phyloP scores from a whole-genome alignment of 208 protist genomes.

The Porcisia hertigi region DNA sequence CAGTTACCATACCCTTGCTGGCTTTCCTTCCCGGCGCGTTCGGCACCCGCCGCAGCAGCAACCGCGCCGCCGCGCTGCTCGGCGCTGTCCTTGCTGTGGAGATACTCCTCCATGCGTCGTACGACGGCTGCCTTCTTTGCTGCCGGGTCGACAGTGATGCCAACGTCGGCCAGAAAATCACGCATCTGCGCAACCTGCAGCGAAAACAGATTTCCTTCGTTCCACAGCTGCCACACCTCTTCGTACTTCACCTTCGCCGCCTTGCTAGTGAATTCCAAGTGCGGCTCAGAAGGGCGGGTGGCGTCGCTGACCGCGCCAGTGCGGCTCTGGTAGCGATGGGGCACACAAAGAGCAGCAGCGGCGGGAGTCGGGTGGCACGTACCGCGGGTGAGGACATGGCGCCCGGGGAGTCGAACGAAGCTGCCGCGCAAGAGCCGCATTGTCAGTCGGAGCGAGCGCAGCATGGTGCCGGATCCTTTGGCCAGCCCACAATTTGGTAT shows the following conservation, averaged over 20 bases:
- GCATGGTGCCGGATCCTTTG: neutral
- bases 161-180: slow-evolving; percentile 57
- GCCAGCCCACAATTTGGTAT: neutral
- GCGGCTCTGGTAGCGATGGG: slow-evolving; percentile 20
- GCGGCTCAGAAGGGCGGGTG: neutral
- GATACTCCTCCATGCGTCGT: slow-evolving; percentile 82
- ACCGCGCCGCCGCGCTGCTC: slow-evolving; percentile 11
- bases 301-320: neutral
- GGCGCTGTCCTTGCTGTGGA: slow-evolving; percentile 42
- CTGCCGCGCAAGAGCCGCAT: neutral
- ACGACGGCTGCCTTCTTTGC: slow-evolving; percentile 83
- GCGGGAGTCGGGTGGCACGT: neutral
- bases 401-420: neutral
- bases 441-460: neutral
- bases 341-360: neutral
- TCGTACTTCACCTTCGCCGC: slow-evolving; percentile 44
- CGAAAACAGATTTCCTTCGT: slow-evolving; percentile 92
- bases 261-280: slow-evolving; percentile 3
- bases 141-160: slow-evolving; percentile 23
- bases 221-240: slow-evolving; percentile 87
- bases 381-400: neutral
- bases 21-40: slow-evolving; percentile 17
- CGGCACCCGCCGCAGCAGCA: neutral
- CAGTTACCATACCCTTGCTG: slow-evolving; percentile 60
- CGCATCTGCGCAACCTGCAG: slow-evolving; percentile 81